Percentiles rank a stretch among this genome's conserved stretches.
Evolutionary conservation across 1,284 basidiomycete genomes (phyloP).

Genomic region (Ganoderma sp.): DNA sequence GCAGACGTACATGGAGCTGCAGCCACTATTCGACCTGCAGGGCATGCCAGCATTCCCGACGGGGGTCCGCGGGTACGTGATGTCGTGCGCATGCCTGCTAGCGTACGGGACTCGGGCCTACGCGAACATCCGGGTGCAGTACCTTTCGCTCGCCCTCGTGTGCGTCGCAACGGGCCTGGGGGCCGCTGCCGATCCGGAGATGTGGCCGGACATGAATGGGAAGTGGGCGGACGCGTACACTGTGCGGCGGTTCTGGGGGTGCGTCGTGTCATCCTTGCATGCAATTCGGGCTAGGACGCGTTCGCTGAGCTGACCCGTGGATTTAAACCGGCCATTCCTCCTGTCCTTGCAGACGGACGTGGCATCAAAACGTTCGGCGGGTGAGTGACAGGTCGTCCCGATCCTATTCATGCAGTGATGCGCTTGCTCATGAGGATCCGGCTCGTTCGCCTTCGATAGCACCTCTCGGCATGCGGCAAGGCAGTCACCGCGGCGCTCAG

Average conservation of each 20-base stretch:
- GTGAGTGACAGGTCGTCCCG: constrained; percentile 12
- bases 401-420: too few species aligned
- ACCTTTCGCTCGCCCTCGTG: neutral
- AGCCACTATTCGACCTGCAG: neutral
- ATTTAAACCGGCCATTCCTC: neutral
- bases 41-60: neutral
- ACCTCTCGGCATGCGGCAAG: constrained; percentile 13
- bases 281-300: too few species aligned
- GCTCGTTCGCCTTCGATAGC: constrained; percentile 13
- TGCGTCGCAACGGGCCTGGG: neutral
- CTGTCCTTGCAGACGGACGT: constrained; percentile 35
- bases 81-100: neutral
- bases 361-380: constrained; percentile 40
- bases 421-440: constrained; percentile 10
- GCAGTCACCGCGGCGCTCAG: neutral
- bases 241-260: constrained; percentile 47
- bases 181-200: neutral
- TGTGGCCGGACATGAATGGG: constrained; percentile 45
- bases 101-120: neutral
- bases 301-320: neutral
- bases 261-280: neutral
- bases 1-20: neutral
- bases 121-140: neutral
- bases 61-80: neutral
- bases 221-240: constrained; percentile 44